These are phyloP conservation scores for Botrytis deweyae DNA, from an alignment of 2,329 filamentous ascomycete genomes.

Conservation along the genomic window DNA sequence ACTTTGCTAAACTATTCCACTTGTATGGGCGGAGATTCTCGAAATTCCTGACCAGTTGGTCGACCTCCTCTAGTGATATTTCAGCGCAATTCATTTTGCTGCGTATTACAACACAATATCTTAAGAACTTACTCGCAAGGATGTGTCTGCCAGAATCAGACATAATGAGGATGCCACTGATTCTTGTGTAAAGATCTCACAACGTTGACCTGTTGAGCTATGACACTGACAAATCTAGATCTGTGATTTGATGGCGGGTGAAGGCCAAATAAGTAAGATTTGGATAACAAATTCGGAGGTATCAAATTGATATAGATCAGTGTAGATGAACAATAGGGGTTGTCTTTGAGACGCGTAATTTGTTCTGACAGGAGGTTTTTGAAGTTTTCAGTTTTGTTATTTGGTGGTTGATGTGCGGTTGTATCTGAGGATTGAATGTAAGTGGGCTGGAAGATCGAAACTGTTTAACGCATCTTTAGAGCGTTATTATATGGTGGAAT, in stretches of 20 bases:
- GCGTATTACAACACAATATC: accelerated
- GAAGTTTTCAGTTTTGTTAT: background rate
- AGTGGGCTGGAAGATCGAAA: background rate
- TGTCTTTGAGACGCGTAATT: accelerated
- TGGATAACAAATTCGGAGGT: too few relatives aligned
- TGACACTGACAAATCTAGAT: background rate
- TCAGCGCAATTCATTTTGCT: background rate
- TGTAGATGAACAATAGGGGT: too few relatives aligned
- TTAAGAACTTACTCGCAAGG: background rate
- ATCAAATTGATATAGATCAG: too few relatives aligned
- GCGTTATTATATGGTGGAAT: accelerated
- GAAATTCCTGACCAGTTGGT: background rate
- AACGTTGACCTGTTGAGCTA: background rate
- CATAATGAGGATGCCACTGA: background rate
- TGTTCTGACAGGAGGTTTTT: background rate
- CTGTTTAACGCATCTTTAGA: background rate
- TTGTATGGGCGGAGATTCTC: background rate
- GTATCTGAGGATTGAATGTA: background rate
- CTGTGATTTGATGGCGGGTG: background rate
- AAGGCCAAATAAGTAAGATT: background rate
- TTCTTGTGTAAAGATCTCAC: background rate
- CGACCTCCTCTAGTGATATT: background rate
- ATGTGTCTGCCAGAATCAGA: background rate
- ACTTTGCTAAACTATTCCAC: too few relatives aligned
- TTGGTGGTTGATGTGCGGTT: background rate